These are phyloP conservation scores for Viridothelium virens DNA, from an alignment of 495 filamentous ascomycete genomes.

Conservation along the genomic window DNA sequence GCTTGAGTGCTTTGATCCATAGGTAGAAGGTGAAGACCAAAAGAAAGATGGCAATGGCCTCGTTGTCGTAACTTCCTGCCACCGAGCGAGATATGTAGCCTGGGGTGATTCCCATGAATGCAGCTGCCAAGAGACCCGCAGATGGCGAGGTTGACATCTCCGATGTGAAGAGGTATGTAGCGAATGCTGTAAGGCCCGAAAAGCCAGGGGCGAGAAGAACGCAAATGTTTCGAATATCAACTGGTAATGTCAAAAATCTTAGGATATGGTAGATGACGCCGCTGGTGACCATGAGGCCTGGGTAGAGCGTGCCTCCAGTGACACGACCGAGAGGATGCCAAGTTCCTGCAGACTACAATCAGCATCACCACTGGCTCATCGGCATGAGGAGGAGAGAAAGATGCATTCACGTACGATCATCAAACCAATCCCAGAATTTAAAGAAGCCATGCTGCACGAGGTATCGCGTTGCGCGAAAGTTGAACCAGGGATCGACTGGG, in stretches of 20 bases:
- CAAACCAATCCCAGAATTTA: conserved; percentile 99
- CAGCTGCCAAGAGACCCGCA: conserved; percentile 86
- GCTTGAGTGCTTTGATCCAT: conserved; percentile 98
- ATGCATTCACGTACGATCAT: conserved; percentile 64
- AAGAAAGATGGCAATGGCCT: conserved; percentile 98
- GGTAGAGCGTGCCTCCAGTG: conserved; percentile 96
- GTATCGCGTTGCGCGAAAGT: conserved; percentile 98
- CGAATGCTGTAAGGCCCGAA: conserved; percentile 89
- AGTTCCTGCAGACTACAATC: conserved; percentile 54
- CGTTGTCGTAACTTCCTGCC: conserved; percentile 98
- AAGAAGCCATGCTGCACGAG: conserved; percentile 95
- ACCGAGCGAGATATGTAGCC: conserved; percentile 98
- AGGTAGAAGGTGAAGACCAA: conserved; percentile 98
- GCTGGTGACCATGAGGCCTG: conserved; percentile 98
- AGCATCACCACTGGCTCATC: not conserved
- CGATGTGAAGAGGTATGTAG: conserved; percentile 90
- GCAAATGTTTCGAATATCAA: conserved; percentile 98
- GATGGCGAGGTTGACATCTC: conserved; percentile 91
- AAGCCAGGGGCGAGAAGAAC: conserved; percentile 93
- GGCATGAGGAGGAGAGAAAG: not conserved
- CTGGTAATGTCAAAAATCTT: conserved; percentile 81
- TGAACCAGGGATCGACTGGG: conserved; percentile 99
- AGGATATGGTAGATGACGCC: conserved; percentile 93
- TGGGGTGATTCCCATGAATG: conserved; percentile 95
- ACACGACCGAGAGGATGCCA: conserved; percentile 99